These are phyloP conservation scores for Thelonectria blattea DNA, from an alignment of 2,329 filamentous ascomycete species.

Conservation along the genomic window DNA sequence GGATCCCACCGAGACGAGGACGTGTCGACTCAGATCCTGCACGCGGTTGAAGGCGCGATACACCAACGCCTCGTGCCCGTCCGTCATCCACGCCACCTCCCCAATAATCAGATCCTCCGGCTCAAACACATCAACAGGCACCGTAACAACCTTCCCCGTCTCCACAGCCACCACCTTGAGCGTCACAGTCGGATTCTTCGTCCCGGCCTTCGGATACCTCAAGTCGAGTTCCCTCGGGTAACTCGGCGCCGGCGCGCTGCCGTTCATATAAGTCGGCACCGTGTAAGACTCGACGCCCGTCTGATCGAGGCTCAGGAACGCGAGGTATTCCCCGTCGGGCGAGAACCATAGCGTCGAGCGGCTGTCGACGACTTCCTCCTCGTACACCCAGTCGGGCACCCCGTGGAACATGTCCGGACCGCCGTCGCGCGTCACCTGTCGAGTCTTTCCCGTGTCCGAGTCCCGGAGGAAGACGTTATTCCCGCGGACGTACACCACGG, in stretches of 20 bases:
- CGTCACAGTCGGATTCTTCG: slow-evolving; percentile 68
- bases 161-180: slow-evolving; percentile 64
- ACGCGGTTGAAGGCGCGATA: slow-evolving; percentile 73
- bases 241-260: slow-evolving; percentile 59
- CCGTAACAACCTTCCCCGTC: slow-evolving; percentile 49
- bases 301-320: slow-evolving; percentile 88
- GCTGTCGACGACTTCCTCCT: slow-evolving; percentile 66
- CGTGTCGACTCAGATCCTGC: slow-evolving; percentile 68
- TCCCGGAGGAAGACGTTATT: slow-evolving; percentile 66
- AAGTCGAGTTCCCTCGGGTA: slow-evolving; percentile 69
- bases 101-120: slow-evolving; percentile 68
- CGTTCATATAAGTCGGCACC: slow-evolving; percentile 70
- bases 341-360: slow-evolving; percentile 93
- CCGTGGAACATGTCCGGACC: slow-evolving; percentile 68
- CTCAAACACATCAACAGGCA: slow-evolving; percentile 63
- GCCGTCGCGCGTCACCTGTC: slow-evolving; percentile 65
- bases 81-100: slow-evolving; percentile 71
- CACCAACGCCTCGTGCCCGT: slow-evolving; percentile 63
- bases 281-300: slow-evolving; percentile 71
- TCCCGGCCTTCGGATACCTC: slow-evolving; percentile 72
- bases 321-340: slow-evolving; percentile 81
- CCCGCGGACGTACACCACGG: slow-evolving; percentile 70
- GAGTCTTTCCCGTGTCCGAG: slow-evolving; percentile 53
- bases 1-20: slow-evolving; percentile 61
- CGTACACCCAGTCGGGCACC: slow-evolving; percentile 83